phyloP scores from a whole-genome alignment of 768 basidiomycete species.

The Phanerodontia chrysosporium region DNA sequence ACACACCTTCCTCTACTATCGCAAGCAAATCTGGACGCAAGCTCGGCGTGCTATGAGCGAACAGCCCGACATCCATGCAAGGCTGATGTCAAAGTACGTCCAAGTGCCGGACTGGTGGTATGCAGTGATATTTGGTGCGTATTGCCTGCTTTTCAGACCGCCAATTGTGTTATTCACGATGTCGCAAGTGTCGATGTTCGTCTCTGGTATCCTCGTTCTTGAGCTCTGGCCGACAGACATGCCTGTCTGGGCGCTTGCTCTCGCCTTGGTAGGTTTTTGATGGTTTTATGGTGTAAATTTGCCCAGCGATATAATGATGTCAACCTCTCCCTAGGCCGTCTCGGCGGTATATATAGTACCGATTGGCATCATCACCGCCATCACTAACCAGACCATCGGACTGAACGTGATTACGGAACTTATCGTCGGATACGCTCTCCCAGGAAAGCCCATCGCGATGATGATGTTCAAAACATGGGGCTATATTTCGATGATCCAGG shows the following conservation, averaged over 20 bases:
- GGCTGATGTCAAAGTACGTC: conserved; percentile 71
- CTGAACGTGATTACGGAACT: conserved; percentile 73
- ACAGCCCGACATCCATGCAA: conserved; percentile 84
- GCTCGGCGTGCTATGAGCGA: conserved; percentile 67
- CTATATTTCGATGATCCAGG: conserved; percentile 58
- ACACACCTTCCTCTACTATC: conserved; percentile 70
- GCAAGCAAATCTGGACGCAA: conserved; percentile 75
- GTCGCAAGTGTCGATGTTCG: conserved; percentile 56
- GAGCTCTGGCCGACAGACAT: conserved; percentile 70
- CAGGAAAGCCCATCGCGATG: conserved; percentile 74
- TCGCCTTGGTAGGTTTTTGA: conserved; percentile 55
- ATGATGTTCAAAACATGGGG: conserved; percentile 71
- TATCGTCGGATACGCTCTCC: conserved; percentile 69
- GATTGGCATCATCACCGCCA: conserved; percentile 52
- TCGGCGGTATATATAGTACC: conserved; percentile 12
- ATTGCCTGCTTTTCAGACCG: neutral
- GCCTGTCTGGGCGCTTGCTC: conserved; percentile 70
- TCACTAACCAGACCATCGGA: conserved; percentile 67
- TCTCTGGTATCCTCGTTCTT: conserved; percentile 63
- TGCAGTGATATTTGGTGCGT: conserved; percentile 47
- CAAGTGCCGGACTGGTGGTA: conserved; percentile 92
- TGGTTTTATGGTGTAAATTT: too few relatives aligned
- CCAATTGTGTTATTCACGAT: neutral
- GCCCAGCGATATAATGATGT: too few relatives aligned
- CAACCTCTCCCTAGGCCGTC: neutral